Evolutionary conservation across 371 early-diverging fungal species (phyloP).

Genomic region (Mucor lusitanicus): DNA sequence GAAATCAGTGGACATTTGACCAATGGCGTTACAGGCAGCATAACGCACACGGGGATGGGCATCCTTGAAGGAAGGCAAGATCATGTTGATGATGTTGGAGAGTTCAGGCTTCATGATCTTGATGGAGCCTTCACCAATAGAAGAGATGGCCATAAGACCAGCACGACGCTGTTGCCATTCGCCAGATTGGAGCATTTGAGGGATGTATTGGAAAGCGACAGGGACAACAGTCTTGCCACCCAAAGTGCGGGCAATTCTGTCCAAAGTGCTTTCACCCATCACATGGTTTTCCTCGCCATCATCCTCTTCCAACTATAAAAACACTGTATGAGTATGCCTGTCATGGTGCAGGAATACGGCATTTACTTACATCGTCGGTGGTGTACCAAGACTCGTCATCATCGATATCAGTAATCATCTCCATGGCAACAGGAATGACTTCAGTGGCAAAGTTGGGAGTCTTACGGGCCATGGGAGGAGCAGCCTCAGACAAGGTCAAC

Average conservation of each 20-base stretch:
- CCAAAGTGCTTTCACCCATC: slow-evolving; percentile 94
- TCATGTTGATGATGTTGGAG: slow-evolving; percentile 78
- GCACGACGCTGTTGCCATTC: slow-evolving; percentile 95
- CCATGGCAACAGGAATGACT: slow-evolving; percentile 82
- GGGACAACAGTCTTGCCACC: slow-evolving; percentile 92
- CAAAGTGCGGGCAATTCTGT: slow-evolving; percentile 87
- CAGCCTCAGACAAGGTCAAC: slow-evolving; percentile 85
- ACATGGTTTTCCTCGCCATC: slow-evolving; percentile 87
- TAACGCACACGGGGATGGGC: slow-evolving; percentile 95
- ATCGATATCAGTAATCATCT: slow-evolving; percentile 92
- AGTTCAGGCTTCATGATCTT: slow-evolving; percentile 92
- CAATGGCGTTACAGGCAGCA: slow-evolving; percentile 94
- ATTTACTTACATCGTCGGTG: slow-evolving; percentile 68
- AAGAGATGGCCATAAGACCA: slow-evolving; percentile 90
- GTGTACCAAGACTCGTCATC: slow-evolving; percentile 92
- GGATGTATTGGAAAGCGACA: slow-evolving; percentile 85
- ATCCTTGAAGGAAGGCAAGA: slow-evolving; percentile 85
- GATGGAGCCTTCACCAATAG: slow-evolving; percentile 95
- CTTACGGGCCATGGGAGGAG: slow-evolving; percentile 87
- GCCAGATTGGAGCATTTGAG: slow-evolving; percentile 81
- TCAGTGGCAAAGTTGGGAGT: slow-evolving; percentile 70
- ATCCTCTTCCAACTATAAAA: slow-evolving; percentile 77
- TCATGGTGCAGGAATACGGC: neutral
- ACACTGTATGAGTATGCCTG: neutral
- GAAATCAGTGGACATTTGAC: slow-evolving; percentile 97